Evolutionary conservation across 148 eudicot species (phyloP), one percentile per base, ranked within the genome.

Genomic region (Arbutus unedo): DNA sequence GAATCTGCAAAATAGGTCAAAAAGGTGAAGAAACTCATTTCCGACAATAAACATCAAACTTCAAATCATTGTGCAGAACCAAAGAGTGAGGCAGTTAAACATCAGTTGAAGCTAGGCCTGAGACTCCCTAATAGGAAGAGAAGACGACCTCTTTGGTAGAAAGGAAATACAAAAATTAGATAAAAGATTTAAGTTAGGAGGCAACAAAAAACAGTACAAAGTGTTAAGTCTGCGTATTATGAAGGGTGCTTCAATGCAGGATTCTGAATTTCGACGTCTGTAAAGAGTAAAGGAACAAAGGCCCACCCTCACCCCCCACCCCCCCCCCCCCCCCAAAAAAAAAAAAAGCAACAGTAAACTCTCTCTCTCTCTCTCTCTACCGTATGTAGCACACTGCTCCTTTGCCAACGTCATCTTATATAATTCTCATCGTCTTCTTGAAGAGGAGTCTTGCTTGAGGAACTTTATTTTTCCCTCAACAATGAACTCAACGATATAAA

Each of bases 1-100:
- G 88, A 79, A 89, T 86, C 91, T 89, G 86, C 16, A 51, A 82
- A 82, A 67, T 55, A 59, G 11, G 43, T 25, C 55, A 83, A 68
- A 44, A 38, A 56, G 11, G 14, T 4, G 23, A 68, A 43, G 18
- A 47, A 9, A 18, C 54, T 67, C 23, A 80, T 54, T 66, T 80
- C 76, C 31, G 76, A 14, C 55, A 67, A 41, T 9, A 55, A 31
- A 2, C 80, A 31, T 41, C 0, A 47, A 53, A 62, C 56, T 79
- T 79, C 53, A 56, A 56, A 56, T 56, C 15, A 56, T 56, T 13
- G 6, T 60, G 25, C 66, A 60, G 60, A 60, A 60, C 21, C 1
- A 6, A 60, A 23, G 13, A 55, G 71, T 8, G 38, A 8, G 7
- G 71, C 13, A 66, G 71, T 66, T 8, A 66, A 23, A 66, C 5